Conservation (phyloP, 441 rosid species). For the Populus tomentosa region DNA sequence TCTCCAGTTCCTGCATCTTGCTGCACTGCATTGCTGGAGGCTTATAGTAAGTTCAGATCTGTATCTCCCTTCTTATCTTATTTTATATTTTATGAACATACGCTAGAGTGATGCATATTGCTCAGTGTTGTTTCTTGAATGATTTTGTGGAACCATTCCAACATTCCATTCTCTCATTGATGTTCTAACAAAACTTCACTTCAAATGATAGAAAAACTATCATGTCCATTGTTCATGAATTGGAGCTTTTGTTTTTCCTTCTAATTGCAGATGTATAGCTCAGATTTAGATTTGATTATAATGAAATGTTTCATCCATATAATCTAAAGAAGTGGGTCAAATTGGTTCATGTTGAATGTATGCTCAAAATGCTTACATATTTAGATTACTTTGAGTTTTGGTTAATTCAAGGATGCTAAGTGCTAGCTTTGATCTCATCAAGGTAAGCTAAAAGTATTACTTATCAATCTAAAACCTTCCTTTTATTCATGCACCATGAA, state of each 20-base stretch:
- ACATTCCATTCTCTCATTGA: neutral
- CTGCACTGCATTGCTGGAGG: slow-evolving; percentile 96
- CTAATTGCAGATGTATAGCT: neutral
- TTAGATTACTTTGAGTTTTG: neutral
- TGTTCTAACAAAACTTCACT: neutral
- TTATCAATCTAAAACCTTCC: neutral
- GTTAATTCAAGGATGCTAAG: neutral
- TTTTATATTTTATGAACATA: neutral
- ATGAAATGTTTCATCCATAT: neutral
- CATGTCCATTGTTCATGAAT: neutral
- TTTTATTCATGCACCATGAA: neutral
- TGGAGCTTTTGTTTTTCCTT: neutral
- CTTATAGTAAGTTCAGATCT: slow-evolving; percentile 68
- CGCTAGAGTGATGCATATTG: neutral
- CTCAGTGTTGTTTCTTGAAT: slow-evolving; percentile 1
- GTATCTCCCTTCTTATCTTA: slow-evolving; percentile 1
- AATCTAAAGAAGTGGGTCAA: neutral
- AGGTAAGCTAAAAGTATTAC: neutral
- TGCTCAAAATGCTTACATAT: neutral
- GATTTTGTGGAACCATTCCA: neutral
- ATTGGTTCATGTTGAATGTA: neutral
- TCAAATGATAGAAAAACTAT: neutral
- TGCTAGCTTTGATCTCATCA: neutral
- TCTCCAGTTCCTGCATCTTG: slow-evolving; percentile 98
- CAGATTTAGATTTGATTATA: neutral